Percentiles rank a stretch among this genome's conserved stretches.
These are phyloP conservation scores for Panicum virgatum DNA, from an alignment of 202 grass and related monocot genomes.

Conservation along the genomic window DNA sequence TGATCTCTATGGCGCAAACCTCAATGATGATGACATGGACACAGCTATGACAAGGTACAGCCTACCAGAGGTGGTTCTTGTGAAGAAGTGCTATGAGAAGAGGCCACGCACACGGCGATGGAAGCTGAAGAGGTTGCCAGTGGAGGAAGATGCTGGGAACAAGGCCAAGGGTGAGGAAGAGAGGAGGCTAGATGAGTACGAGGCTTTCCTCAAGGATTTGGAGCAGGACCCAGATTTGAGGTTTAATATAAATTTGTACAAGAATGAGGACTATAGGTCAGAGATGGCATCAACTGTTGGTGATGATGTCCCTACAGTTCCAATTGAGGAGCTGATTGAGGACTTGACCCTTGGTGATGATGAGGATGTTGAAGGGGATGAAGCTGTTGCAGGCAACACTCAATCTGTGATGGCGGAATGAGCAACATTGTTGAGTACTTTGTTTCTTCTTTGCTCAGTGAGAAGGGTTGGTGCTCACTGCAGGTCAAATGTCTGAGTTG, in stretches of 20 bases:
- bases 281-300: slow-evolving; percentile 72
- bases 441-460: neutral
- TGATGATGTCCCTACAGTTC: slow-evolving; percentile 70
- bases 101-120: slow-evolving; percentile 42
- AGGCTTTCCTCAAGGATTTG: slow-evolving; percentile 62
- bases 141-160: slow-evolving; percentile 54
- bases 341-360: slow-evolving; percentile 64
- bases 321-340: slow-evolving; percentile 75
- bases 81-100: slow-evolving; percentile 96
- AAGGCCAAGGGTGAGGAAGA: slow-evolving; percentile 72
- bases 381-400: slow-evolving; percentile 3
- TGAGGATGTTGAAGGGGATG: slow-evolving; percentile 32
- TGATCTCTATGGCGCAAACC: slow-evolving; percentile 78
- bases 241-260: slow-evolving; percentile 63
- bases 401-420: slow-evolving; percentile 48
- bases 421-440: neutral
- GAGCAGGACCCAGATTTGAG: slow-evolving; percentile 55
- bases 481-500: neutral
- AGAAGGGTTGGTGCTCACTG: neutral
- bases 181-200: slow-evolving; percentile 67
- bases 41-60: slow-evolving; percentile 51
- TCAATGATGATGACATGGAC: slow-evolving; percentile 79
- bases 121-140: slow-evolving; percentile 74
- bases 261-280: slow-evolving; percentile 76
- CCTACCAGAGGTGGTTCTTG: slow-evolving; percentile 79